These are phyloP conservation scores for Ilyonectria mors-panacis DNA, from an alignment of 2,329 filamentous ascomycete genomes.

Conservation along the genomic window DNA sequence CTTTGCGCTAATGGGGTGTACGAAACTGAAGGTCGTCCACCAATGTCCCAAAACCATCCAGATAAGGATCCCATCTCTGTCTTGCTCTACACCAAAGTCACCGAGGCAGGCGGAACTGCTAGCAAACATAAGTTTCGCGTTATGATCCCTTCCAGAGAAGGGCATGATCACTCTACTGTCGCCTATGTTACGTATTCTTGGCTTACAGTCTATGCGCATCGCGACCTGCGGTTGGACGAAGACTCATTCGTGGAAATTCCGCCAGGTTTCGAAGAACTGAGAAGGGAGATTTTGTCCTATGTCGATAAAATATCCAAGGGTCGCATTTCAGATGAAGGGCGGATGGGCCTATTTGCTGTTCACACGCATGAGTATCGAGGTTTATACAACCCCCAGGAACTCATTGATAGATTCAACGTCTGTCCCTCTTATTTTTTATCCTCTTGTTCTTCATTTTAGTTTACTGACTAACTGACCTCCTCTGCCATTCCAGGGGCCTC, in stretches of 20 bases:
- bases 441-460: not conserved
- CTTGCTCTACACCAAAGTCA: not conserved
- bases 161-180: not conserved
- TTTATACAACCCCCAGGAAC: not conserved
- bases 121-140: not conserved
- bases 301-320: not conserved
- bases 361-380: not conserved
- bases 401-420: not conserved
- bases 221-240: not conserved
- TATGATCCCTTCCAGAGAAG: not conserved
- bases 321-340: not conserved
- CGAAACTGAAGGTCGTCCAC: not conserved
- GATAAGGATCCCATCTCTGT: not conserved
- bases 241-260: not conserved
- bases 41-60: not conserved
- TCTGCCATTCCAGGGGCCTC: not conserved
- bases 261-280: not conserved
- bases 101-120: not conserved
- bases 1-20: not conserved
- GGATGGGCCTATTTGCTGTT: not conserved
- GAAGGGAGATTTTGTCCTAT: not conserved
- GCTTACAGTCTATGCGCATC: not conserved
- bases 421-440: not conserved
- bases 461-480: not conserved
- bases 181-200: not conserved